These are phyloP conservation scores for Silene noctiflora DNA, from an alignment of 179 eudicot genomes.

Conservation along the genomic window DNA sequence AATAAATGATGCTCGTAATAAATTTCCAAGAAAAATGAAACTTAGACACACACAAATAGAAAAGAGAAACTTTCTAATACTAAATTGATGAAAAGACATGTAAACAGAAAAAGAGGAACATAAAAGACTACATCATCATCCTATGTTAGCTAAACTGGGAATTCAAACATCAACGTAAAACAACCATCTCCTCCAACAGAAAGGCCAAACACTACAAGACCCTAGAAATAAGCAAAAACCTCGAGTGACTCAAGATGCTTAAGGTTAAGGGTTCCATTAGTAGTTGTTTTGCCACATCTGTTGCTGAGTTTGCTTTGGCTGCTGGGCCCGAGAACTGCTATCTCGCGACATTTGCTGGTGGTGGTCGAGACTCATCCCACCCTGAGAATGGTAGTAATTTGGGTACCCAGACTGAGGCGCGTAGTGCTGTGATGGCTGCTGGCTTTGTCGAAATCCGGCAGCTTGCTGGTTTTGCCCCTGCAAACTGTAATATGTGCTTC, in stretches of 20 bases:
- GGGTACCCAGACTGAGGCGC: slow-evolving; percentile 60
- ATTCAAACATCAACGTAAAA: slow-evolving; percentile 9
- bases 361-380: slow-evolving; percentile 62
- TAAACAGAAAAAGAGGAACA: slow-evolving; percentile 8
- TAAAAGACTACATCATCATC: slow-evolving; percentile 17
- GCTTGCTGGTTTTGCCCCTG: slow-evolving; percentile 81
- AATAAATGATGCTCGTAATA: too few species aligned
- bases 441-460: slow-evolving; percentile 65
- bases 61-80: slow-evolving; percentile 8
- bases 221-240: background rate
- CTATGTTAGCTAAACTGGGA: slow-evolving; percentile 31
- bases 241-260: background rate
- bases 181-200: slow-evolving; percentile 20
- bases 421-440: slow-evolving; percentile 77
- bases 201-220: background rate
- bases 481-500: slow-evolving; percentile 72
- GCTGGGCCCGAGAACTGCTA: slow-evolving; percentile 63
- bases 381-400: slow-evolving; percentile 71
- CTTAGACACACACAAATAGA: too few species aligned
- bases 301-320: slow-evolving; percentile 65
- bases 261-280: slow-evolving; percentile 36
- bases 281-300: slow-evolving; percentile 83
- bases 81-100: slow-evolving; percentile 1
- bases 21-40: too few species aligned
- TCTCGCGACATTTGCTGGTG: slow-evolving; percentile 85